Evolutionary conservation across 1,284 basidiomycete genomes (phyloP).

Genomic region (Abortiporus biennis): DNA sequence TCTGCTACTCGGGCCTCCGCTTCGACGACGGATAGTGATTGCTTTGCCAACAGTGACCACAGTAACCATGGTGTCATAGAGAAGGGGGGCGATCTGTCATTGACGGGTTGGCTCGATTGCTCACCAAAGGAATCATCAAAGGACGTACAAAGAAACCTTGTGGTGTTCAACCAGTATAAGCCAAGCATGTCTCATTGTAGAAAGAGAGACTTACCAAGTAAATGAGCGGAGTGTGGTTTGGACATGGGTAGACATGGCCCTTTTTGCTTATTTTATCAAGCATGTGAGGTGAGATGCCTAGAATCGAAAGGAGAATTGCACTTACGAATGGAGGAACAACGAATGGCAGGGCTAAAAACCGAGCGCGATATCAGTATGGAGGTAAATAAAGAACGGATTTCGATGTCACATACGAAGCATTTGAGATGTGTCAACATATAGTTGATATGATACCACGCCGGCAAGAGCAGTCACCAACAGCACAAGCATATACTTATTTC

Average conservation of each 20-base stretch:
- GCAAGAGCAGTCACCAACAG: conserved; percentile 56
- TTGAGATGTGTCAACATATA: conserved; percentile 69
- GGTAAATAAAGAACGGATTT: not conserved
- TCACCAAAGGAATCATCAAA: not conserved
- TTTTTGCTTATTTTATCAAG: too few species aligned
- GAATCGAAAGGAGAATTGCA: too few species aligned
- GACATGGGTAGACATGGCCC: conserved; percentile 75
- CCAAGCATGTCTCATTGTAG: conserved; percentile 5
- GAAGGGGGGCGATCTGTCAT: conserved; percentile 63
- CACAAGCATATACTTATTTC: conserved; percentile 57
- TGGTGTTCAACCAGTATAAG: not conserved
- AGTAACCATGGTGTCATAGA: conserved; percentile 74
- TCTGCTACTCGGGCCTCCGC: conserved; percentile 68
- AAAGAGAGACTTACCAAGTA: conserved; percentile 48
- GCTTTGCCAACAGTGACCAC: conserved; percentile 74
- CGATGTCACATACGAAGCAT: conserved; percentile 39
- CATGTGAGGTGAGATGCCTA: too few species aligned
- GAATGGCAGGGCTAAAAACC: conserved; percentile 59
- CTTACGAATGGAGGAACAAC: conserved; percentile 54
- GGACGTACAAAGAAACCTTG: conserved; percentile 71
- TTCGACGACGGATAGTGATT: conserved; percentile 62
- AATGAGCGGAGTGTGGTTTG: conserved; percentile 70
- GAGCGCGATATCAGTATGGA: too few species aligned
- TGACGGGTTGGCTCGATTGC: conserved; percentile 7
- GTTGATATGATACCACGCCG: conserved; percentile 70